Evolutionary conservation across 345 rosid genomes (phyloP).

Genomic region (Arabis hirsuta): DNA sequence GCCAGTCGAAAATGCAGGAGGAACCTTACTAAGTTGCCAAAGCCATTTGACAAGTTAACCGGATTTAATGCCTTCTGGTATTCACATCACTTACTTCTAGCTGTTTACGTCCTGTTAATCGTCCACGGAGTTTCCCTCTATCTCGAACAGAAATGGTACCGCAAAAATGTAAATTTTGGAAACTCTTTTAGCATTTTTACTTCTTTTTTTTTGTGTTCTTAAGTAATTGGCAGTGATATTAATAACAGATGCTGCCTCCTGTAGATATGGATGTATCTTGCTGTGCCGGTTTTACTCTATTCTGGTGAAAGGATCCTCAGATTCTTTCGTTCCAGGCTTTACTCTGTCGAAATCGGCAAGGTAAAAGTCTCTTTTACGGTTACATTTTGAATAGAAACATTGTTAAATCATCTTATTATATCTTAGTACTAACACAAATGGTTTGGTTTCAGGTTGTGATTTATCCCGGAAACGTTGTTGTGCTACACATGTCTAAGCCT

Average conservation of each 20-base stretch:
- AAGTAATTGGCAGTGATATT: neutral
- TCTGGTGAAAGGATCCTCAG: constrained; percentile 88
- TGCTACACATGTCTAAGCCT: constrained; percentile 72
- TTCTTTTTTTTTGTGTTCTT: neutral
- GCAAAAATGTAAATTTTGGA: constrained; percentile 64
- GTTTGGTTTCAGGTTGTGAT: constrained; percentile 41
- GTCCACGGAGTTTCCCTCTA: constrained; percentile 74
- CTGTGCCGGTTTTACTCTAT: constrained; percentile 78
- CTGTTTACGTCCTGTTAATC: constrained; percentile 73
- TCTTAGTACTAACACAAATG: neutral
- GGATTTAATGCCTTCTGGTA: constrained; percentile 99
- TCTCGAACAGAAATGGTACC: constrained; percentile 78
- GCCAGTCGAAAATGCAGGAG: constrained; percentile 86
- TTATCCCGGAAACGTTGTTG: constrained; percentile 47
- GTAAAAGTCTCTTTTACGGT: constrained; percentile 40
- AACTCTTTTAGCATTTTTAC: constrained; percentile 4
- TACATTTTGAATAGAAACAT: neutral
- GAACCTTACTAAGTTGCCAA: constrained; percentile 74
- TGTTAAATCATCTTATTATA: neutral
- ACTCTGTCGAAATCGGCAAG: constrained; percentile 76
- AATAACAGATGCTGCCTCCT: constrained; percentile 18
- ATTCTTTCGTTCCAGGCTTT: constrained; percentile 84
- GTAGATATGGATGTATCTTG: constrained; percentile 97
- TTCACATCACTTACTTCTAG: constrained; percentile 82
- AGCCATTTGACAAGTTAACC: constrained; percentile 87